These are phyloP conservation scores for Microcera coccophila DNA, from an alignment of 2,329 filamentous ascomycete species.

Conservation along the genomic window DNA sequence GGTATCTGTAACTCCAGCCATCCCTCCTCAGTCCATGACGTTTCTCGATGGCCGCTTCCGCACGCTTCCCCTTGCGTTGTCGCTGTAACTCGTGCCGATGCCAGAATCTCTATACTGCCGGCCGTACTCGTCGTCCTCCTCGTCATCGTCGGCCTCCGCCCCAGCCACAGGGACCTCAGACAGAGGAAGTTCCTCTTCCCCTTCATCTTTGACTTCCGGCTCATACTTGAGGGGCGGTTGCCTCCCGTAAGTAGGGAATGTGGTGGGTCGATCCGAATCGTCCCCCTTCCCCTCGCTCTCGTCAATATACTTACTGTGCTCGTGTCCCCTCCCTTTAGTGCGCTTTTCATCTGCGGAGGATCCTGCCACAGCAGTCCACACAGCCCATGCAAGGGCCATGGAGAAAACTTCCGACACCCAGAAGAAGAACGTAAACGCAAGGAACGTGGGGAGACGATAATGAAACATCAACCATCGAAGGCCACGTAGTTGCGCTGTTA, in stretches of 20 bases:
- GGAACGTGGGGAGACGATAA: conserved; percentile 66
- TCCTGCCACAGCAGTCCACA: conserved; percentile 41
- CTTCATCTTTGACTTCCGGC: conserved; percentile 35
- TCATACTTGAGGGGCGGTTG: conserved; percentile 42
- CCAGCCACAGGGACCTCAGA: conserved; percentile 34
- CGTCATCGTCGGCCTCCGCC: conserved; percentile 47
- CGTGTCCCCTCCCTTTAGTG: conserved; percentile 9
- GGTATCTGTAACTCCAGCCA: too few species aligned
- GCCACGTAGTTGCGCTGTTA: conserved; percentile 73
- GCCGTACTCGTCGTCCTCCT: conserved; percentile 34
- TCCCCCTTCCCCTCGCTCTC: conserved; percentile 30
- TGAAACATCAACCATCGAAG: conserved; percentile 85
- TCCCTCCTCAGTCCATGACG: conserved; percentile 10
- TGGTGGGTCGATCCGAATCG: conserved; percentile 41
- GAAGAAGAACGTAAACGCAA: conserved; percentile 66
- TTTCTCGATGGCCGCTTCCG: conserved; percentile 30
- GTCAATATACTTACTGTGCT: conserved; percentile 19
- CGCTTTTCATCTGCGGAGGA: conserved; percentile 8
- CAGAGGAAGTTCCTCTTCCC: conserved; percentile 26
- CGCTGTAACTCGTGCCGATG: conserved; percentile 52
- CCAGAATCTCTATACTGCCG: conserved; percentile 42
- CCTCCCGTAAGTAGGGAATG: conserved; percentile 41
- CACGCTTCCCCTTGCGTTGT: conserved; percentile 32
- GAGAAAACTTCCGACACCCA: conserved; percentile 72
- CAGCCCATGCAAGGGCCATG: conserved; percentile 61